phyloP scores from a whole-genome alignment of 2,329 filamentous ascomycete genomes.

The Colletotrichum tropicale region DNA sequence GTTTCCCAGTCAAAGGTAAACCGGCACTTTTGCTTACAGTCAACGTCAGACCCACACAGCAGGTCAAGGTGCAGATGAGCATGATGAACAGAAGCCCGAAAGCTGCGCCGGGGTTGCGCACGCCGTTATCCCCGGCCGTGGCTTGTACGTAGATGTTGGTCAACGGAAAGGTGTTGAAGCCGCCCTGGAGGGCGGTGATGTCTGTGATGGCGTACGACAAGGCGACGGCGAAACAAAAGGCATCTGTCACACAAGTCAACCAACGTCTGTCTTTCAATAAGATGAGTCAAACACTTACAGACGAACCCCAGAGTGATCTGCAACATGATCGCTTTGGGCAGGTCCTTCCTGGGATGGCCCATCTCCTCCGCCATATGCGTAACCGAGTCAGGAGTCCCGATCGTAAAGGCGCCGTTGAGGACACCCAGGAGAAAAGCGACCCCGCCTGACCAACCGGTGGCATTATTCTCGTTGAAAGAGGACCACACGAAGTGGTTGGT shows the following conservation, averaged over 20 bases:
- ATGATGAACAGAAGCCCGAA: slow-evolving; percentile 64
- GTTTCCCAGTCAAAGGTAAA: background rate
- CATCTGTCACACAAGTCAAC: slow-evolving; percentile 38
- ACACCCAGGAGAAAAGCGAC: slow-evolving; percentile 71
- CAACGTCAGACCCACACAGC: slow-evolving; percentile 54
- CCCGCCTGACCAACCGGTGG: slow-evolving; percentile 58
- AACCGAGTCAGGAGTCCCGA: slow-evolving; percentile 69
- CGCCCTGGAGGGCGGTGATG: slow-evolving; percentile 54
- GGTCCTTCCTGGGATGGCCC: slow-evolving; percentile 47
- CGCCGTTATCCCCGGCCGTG: slow-evolving; percentile 46
- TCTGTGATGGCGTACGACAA: slow-evolving; percentile 61
- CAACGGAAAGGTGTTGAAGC: slow-evolving; percentile 61
- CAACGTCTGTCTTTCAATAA: background rate
- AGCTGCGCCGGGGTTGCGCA: slow-evolving; percentile 54
- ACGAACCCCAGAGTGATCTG: slow-evolving; percentile 50
- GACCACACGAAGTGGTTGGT: slow-evolving; percentile 58
- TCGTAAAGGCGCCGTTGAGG: slow-evolving; percentile 69
- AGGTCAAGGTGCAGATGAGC: slow-evolving; percentile 54
- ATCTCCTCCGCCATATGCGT: slow-evolving; percentile 68
- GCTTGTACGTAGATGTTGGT: slow-evolving; percentile 67
- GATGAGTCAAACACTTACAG: slow-evolving; percentile 39
- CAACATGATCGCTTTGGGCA: slow-evolving; percentile 55
- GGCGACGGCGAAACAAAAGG: slow-evolving; percentile 55
- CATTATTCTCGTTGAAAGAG: slow-evolving; percentile 49
- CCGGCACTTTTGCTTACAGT: slow-evolving; percentile 34